Evolutionary conservation across 257 asterid species (phyloP), one percentile per base, ranked within the genome.

Genomic region (Ilex aquifolium): DNA sequence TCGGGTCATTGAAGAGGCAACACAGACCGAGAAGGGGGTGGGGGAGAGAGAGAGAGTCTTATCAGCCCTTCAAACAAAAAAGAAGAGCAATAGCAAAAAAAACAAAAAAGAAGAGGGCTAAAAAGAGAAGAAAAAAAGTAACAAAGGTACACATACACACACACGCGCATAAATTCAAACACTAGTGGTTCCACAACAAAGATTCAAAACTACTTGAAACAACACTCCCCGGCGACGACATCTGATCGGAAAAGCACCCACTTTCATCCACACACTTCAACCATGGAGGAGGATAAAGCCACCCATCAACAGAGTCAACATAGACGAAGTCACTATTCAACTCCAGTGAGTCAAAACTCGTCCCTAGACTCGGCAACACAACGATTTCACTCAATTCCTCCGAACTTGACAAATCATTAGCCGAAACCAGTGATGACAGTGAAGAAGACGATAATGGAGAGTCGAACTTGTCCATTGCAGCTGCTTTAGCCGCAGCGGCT

Each of bases 401-500:
- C 2, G 85, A 70, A 2, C 79, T 50, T 0, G 82, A 76, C 40
- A 87, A 13, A 32, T 83, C 87, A 0, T 69, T 48, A 0, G 79
- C 68, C 0, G 90, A 79, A 32, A 61, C 82, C 3, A 74, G 56
- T 0, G 90, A 81, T 31, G 85, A 57, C 57, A 67, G 36, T 2
- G 84, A 76, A 30, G 80, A 51, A 7, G 82, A 54, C 0, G 85
- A 46, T 15, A 49, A 17, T 21, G 44, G 31, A 0, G 31, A 9
- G 10, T 82, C 85, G 32, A 88, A 74, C 6, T 72, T 72, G 9
- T 70, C 85, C 96, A 89, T 89, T 10, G 96, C 87, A 0, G 96
- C 96, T 6, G 96, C 96, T 71, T 88, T 88, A 6, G 93, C 76
- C 0, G 95, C 96, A 0, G 96, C 96, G 1, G 84, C 92, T 76